phyloP scores from a whole-genome alignment of 352 stramenopile genomes.

The Phytophthora sojae region DNA sequence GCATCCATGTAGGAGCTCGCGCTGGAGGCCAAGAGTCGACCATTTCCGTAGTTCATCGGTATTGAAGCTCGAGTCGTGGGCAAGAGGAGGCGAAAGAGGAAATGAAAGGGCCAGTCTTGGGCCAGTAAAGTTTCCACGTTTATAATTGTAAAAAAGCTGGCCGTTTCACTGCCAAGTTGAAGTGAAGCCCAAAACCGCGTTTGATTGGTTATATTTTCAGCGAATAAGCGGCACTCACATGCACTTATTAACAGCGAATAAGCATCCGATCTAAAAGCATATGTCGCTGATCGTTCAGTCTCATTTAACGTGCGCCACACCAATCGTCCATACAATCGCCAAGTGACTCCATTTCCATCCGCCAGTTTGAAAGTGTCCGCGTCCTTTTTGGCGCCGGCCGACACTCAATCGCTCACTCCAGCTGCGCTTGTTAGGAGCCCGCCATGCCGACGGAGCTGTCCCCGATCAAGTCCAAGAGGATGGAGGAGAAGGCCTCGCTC shows the following conservation, averaged over 20 bases:
- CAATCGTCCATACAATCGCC: background rate
- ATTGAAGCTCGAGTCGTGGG: background rate
- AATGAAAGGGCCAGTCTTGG: too few relatives aligned
- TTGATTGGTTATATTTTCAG: background rate
- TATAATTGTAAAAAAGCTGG: too few relatives aligned
- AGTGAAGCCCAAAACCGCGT: background rate
- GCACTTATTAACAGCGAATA: background rate
- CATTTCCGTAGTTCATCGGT: background rate
- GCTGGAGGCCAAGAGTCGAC: background rate
- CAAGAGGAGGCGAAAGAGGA: background rate
- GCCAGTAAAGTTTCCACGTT: background rate
- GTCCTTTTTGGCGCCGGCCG: constrained; percentile 25
- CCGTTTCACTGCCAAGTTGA: background rate
- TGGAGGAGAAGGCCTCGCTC: constrained; percentile 85
- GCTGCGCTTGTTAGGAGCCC: background rate
- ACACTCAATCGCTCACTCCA: background rate
- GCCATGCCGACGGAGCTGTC: constrained; percentile 69
- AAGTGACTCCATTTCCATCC: constrained; percentile 13
- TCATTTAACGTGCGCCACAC: constrained; percentile 23
- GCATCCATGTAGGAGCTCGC: background rate
- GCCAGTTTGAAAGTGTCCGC: constrained; percentile 25
- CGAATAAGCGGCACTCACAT: background rate
- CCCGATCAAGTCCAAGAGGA: constrained; percentile 86
- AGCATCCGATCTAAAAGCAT: background rate
- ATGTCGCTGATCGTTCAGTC: constrained; percentile 7